A percentile compares a stretch with the other conserved stretches of the same genome.
These are phyloP conservation scores for Irpex sp. DNA, from an alignment of 1,284 basidiomycete genomes.

Conservation along the genomic window DNA sequence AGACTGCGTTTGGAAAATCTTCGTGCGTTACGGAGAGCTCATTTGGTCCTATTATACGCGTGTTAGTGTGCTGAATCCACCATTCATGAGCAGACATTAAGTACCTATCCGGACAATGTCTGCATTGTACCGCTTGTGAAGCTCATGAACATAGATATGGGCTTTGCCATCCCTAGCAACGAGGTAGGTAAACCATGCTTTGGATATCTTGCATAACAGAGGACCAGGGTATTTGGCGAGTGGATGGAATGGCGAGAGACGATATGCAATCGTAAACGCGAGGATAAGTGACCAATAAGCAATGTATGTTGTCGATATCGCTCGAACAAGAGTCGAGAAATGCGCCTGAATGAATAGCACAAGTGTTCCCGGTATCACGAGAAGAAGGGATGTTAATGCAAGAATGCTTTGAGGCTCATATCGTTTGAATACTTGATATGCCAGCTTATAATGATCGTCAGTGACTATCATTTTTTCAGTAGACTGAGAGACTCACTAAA, in stretches of 20 bases:
- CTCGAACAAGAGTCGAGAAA: neutral
- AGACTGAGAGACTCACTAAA: too few species aligned
- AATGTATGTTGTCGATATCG: neutral
- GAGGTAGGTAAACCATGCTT: conserved; percentile 1
- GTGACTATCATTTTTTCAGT: too few species aligned
- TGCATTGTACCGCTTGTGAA: conserved; percentile 9
- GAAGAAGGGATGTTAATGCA: neutral
- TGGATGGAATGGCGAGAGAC: conserved; percentile 14
- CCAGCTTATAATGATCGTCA: too few species aligned
- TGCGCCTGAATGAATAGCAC: neutral
- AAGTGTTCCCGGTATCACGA: neutral
- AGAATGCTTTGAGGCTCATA: neutral
- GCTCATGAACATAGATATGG: neutral
- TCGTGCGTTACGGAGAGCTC: conserved; percentile 11
- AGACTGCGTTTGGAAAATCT: conserved; percentile 7
- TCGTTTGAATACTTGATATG: neutral
- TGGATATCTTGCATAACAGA: conserved; percentile 6
- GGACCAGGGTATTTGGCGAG: conserved; percentile 13
- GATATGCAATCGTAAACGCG: neutral
- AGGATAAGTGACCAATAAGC: neutral
- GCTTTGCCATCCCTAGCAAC: neutral
- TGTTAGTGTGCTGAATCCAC: too few species aligned
- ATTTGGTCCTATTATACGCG: conserved; percentile 11
- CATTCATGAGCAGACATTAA: neutral
- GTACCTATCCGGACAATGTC: conserved; percentile 14